Base-by-base conservation (phyloP, 148 eudicot genomes). In the Chenopodium album region DNA sequence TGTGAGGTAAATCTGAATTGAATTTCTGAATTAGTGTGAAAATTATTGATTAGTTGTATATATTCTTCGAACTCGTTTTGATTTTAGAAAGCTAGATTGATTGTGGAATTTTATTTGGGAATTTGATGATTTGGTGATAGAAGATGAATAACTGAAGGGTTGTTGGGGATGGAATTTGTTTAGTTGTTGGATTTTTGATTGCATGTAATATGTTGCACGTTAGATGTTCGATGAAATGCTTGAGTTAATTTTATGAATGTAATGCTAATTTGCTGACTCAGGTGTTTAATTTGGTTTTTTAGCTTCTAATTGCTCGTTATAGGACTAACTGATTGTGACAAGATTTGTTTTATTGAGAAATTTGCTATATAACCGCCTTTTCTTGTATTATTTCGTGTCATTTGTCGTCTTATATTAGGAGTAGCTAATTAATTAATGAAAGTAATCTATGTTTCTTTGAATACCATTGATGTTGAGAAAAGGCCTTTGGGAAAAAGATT, bases 141-240 rank as follows among this genome's bases (percentile, higher is more conserved):
- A 9, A 10, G 41, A 56, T 70, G 64, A 32, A n/a, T 41, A 19
- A 65, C 48, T 4, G 37, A 1, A 60, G 12, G 1, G 1, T 46
- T 13, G 14, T 16, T 66, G 28, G n/a, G 63, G 66, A 5, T 5
- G 1, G 23, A 3, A 0, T 34, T 34, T 34, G 37, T 34, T 34
- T 1, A 11, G 2, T 60, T 32, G 10, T 22, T 19, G 19, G 47
- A 9, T 16, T 71, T 14, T 7, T 3, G 20, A 11, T 31, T 66
- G 3, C 32, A 20, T 29, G 29, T 46, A 1, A 41, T 0, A 17
- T 52, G 26, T 65, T 83, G 88, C 82, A 75, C 76, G 28, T 80
- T 70, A 87, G 0, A 9, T 89, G 91, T 85, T 89, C 56, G 89
- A 68, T 81, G 9, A 62, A 81, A 87, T 81, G 85, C 71, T 79